Base-by-base conservation (phyloP, 192 early-diverging fungal genomes). In the Coemansia sp. region DNA sequence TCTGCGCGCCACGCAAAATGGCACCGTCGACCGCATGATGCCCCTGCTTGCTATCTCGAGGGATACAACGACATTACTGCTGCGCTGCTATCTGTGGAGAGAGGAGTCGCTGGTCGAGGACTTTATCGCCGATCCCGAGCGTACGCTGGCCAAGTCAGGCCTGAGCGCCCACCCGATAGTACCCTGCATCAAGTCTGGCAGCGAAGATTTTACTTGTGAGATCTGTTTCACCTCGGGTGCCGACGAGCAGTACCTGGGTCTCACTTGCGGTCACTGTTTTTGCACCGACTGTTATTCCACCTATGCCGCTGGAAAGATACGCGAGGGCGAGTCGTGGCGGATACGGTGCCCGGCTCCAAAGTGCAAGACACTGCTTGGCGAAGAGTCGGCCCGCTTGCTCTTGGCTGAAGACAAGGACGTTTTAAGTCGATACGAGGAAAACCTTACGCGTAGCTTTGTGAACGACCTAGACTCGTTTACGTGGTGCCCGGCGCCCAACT, bases 401-500 rank as follows among this genome's bases (percentile, higher is more conserved):
- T 92, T 97, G 11, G 64, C 72, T 17, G 77, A 75, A 16, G 63
- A 85, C 47, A n/a, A 23, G 6, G 44, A 46, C 14, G 80, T 87
- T 8, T 76, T 86, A 61, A 57, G 66, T 63, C 93, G 89, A 88
- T 97, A 87, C 63, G 81, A 78, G 33, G 43, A 58, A 26, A 72
- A 70, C 57, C 87, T 96, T 55, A 88, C 96, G 32, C 88, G 95
- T 55, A 93, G 92, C 11, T 99, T 91, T 85, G 96, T 99, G 19
- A 94, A 95, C 67, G 97, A 98, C 75, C 86, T 88, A 50, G 84
- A 88, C 53, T 87, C 83, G 47, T 76, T 96, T 33, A 78, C 88
- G 44, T 99, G 96, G 96, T 99, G 98, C 65, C 96, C 97, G 28
- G 93, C 91, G 17, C 96, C 96, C 19, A 93, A 95, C 73, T 99